Evolutionary conservation across 106 monocot genomes (phyloP), one percentile per base, ranked within the genome.

Genomic region (Xerophyta viscosa): DNA sequence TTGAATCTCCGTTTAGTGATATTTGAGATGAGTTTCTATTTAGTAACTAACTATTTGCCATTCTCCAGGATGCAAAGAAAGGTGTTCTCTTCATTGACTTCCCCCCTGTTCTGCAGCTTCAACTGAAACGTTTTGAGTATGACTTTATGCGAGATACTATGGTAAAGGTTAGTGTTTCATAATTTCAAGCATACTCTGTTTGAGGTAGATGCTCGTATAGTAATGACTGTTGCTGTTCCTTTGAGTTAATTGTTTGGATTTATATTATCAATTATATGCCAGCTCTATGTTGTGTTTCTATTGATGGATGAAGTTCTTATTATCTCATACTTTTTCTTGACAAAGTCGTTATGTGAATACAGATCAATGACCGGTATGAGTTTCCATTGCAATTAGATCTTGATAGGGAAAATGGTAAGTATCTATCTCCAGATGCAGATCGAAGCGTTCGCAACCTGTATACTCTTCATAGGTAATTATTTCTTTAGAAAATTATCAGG

Each of bases 331-430:
- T 33, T 33, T 33, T 6, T 33, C 7, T 33, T 10, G 33, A 6
- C 33, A 33, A 33, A 5, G 7, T 17, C 3, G 11, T 29, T 26
- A 27, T 29, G 24, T 41, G 28, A 51, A 50, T 69, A 68, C 77
- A 90, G 90, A 90, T 90, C 67, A 90, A 90, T 77, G 90, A 90
- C 46, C 90, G 84, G 0, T 90, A 90, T 50, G 90, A 90, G 58
- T 90, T 90, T 24, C 84, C 90, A 27, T 42, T 90, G 61, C 80
- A 90, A 73, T 43, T 90, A 43, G 80, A 90, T 48, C 90, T 90
- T 70, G 90, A 90, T 67, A 74, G 62, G 56, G 80, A 90, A 6
- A 63, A 84, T 62, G 80, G 90, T 10, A 90, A 84, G 59, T 90
- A 90, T 66, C 84, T 90, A 29, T 84, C 90, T 45, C 90, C 80